Conservation (phyloP, 2,329 filamentous ascomycete species). For the Tolypocladium sp. region DNA sequence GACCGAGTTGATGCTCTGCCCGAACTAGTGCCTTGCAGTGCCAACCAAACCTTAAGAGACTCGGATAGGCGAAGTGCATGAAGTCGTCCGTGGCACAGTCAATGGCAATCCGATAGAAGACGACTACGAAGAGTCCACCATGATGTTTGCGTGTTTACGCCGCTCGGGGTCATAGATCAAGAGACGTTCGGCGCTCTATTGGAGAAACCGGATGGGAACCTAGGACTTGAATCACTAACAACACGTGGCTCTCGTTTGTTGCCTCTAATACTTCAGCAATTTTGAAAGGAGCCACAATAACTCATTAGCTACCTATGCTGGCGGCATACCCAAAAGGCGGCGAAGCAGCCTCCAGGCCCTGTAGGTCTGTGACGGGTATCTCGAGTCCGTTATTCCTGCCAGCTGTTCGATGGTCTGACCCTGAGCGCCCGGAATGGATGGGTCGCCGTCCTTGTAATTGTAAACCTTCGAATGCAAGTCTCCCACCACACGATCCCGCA, state of each 20-base stretch:
- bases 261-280: not conserved
- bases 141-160: no score
- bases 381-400: not conserved
- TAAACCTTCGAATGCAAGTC: not conserved
- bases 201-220: no score
- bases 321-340: not conserved
- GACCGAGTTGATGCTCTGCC: no score
- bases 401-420: not conserved
- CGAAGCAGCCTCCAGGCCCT: not conserved
- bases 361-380: not conserved
- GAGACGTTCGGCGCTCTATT: no score
- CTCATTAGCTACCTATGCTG: not conserved
- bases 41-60: no score
- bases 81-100: no score
- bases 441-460: not conserved
- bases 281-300: not conserved
- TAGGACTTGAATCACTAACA: not conserved
- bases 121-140: no score
- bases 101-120: no score
- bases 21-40: no score
- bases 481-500: not conserved
- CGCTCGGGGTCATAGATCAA: no score
- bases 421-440: not conserved
- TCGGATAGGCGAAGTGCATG: no score
- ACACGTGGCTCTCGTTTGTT: not conserved